phyloP scores from a whole-genome alignment of 371 early-diverging fungal genomes.

The Smittium mucronatum region DNA sequence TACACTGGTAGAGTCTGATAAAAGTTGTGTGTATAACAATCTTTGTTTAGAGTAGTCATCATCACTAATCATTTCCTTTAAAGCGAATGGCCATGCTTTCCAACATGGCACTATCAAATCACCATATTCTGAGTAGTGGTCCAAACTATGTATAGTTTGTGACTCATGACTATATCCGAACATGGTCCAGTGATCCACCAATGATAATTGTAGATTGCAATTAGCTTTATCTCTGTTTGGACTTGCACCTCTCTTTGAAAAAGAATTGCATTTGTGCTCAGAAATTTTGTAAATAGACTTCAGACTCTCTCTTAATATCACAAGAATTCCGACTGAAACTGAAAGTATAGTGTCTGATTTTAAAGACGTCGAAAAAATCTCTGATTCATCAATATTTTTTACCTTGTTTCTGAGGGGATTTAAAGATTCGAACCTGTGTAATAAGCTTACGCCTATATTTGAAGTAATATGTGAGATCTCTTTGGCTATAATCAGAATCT shows the following conservation, averaged over 20 bases:
- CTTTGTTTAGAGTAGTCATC: neutral
- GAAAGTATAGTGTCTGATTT: neutral
- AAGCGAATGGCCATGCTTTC: neutral
- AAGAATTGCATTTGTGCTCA: conserved; percentile 24
- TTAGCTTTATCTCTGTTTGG: neutral
- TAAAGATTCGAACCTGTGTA: conserved; percentile 47
- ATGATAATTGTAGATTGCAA: neutral
- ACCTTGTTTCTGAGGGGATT: conserved; percentile 33
- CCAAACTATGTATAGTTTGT: neutral
- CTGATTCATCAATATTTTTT: conserved; percentile 12
- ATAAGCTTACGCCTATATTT: conserved; percentile 39
- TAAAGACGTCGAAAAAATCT: too few species aligned
- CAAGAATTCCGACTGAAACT: conserved; percentile 37
- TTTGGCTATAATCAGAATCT: conserved; percentile 57
- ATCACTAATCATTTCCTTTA: neutral
- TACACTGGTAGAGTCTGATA: neutral
- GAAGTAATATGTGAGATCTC: conserved; percentile 33
- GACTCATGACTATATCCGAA: neutral
- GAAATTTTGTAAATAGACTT: conserved; percentile 46
- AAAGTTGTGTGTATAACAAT: neutral
- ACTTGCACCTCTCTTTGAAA: neutral
- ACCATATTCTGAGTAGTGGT: neutral
- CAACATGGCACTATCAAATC: neutral
- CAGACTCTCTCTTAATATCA: conserved; percentile 43
- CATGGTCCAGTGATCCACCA: neutral